Conservation (phyloP, 1,284 basidiomycete genomes). For the Neolentinus lepideus region DNA sequence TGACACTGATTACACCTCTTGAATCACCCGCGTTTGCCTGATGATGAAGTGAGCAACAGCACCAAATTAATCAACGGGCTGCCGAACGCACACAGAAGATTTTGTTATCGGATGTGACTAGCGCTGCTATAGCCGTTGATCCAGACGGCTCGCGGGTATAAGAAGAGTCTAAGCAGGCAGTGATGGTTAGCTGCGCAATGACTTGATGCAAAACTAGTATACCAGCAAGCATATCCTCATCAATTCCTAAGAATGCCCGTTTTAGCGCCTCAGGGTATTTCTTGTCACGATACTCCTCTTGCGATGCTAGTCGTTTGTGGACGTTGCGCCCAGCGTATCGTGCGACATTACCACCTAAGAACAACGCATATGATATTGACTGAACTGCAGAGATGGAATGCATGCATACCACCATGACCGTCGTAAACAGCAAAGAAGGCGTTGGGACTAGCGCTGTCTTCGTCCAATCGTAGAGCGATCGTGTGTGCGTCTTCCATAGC, state of each 20-base stretch:
- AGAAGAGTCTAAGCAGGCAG: conserved; percentile 56
- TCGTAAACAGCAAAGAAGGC: conserved; percentile 97
- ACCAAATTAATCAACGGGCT: conserved; percentile 2
- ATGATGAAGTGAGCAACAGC: conserved; percentile 4
- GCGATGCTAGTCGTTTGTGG: conserved; percentile 71
- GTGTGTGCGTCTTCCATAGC: conserved; percentile 99
- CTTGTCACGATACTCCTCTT: conserved; percentile 67
- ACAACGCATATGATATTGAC: conserved; percentile 1
- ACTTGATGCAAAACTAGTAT: conserved; percentile 17
- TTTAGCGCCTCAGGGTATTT: conserved; percentile 80
- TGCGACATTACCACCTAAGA: conserved; percentile 78
- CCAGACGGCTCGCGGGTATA: conserved; percentile 92
- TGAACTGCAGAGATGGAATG: background rate
- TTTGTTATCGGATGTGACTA: conserved; percentile 74
- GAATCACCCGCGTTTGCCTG: conserved; percentile 99
- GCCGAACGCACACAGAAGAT: conserved; percentile 66
- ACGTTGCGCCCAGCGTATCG: conserved; percentile 88
- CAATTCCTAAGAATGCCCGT: conserved; percentile 87
- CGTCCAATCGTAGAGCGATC: conserved; percentile 65
- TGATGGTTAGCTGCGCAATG: conserved; percentile 3
- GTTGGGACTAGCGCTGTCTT: conserved; percentile 42
- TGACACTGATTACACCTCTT: conserved; percentile 81
- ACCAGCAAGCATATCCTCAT: conserved; percentile 91
- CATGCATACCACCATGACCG: conserved; percentile 86
- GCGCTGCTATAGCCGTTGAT: conserved; percentile 90